Percentiles rank a stretch among this genome's conserved stretches.
These are phyloP conservation scores for Aspergillus ochraceoroseus DNA, from an alignment of 2,329 filamentous ascomycete species.

Conservation along the genomic window DNA sequence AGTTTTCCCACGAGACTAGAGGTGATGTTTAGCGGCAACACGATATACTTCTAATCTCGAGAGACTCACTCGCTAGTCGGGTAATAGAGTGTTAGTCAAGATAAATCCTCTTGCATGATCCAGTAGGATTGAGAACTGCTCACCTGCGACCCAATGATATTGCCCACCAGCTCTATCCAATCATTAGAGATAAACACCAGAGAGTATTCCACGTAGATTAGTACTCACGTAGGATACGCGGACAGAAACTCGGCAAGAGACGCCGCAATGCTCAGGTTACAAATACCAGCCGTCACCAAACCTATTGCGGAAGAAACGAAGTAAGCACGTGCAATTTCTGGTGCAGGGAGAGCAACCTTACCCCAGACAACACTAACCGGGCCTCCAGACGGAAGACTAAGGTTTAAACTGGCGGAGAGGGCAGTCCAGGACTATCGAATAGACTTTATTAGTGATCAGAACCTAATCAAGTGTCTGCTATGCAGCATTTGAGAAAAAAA, in stretches of 20 bases:
- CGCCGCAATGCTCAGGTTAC: conserved; percentile 64
- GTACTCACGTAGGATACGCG: conserved; percentile 52
- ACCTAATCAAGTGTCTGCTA: neutral
- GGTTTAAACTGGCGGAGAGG: conserved; percentile 53
- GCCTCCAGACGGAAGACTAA: conserved; percentile 66
- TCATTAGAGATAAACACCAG: conserved; percentile 12
- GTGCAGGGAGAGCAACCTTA: conserved; percentile 24
- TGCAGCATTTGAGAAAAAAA: too few species aligned
- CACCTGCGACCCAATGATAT: conserved; percentile 66
- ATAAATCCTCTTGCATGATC: neutral
- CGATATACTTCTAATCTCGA: conserved; percentile 7
- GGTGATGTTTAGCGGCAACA: conserved; percentile 1
- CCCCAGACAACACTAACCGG: conserved; percentile 70
- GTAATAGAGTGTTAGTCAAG: conserved; percentile 5
- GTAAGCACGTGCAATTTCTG: neutral
- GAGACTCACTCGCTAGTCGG: conserved; percentile 36
- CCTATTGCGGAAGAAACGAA: conserved; percentile 20
- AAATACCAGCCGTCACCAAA: conserved; percentile 57
- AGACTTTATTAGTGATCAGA: conserved; percentile 11
- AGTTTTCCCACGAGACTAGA: conserved; percentile 54
- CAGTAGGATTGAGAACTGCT: conserved; percentile 10
- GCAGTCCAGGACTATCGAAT: conserved; percentile 53
- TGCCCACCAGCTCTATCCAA: conserved; percentile 51
- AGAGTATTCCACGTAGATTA: neutral
- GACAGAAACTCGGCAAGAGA: conserved; percentile 68